Evolutionary conservation across 192 early-diverging fungal genomes (phyloP), one percentile per base, ranked within the genome.

Genomic region (Gaertneriomyces sp.): DNA sequence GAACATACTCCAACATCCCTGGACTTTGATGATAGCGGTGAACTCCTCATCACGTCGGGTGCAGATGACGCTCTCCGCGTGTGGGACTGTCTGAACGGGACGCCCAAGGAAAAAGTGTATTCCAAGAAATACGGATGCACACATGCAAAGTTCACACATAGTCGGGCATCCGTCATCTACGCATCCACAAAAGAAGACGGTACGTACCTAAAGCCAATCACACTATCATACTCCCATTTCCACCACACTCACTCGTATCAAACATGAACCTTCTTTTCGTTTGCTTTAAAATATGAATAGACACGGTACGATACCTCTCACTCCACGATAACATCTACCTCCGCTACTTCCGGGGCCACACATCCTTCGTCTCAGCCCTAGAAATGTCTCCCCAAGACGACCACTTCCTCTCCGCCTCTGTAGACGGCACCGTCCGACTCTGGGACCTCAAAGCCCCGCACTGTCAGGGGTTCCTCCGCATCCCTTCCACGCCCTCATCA

Each of bases 41-140:
- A 84, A 16, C 80, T 85, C 11, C 90, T 88, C 59, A 79, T 96
- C 12, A 91, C 92, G 7, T 80, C 89, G 3, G 87, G 91, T 38
- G 76, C 79, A 9, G 94, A 98, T 76, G 96, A 98, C 64, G 87
- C 87, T 50, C 72, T 98, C 49, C 84, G 87, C 14, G 77, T 98
- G 43, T 97, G 95, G 68, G 87, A 94, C 76, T 88, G 88, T 72
- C 59, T 75, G 17, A 76, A 76, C 33, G 94, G 94, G 80, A 86
- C 71, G 91, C 75, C 84, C 42, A 82, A 85, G 61, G 87, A 88
- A 45, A 86, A 88, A 0, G 73, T 90, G 11, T 93, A 84, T 70
- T 93, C 91, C 70, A 95, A 96, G 80, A 98, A 98, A 51, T 98
- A 98, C 69, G 96, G 96, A 6, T 93, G 93, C 55, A 79, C 87